Evolutionary conservation across 1,284 basidiomycete genomes (phyloP).

Genomic region (Boletus sp.): DNA sequence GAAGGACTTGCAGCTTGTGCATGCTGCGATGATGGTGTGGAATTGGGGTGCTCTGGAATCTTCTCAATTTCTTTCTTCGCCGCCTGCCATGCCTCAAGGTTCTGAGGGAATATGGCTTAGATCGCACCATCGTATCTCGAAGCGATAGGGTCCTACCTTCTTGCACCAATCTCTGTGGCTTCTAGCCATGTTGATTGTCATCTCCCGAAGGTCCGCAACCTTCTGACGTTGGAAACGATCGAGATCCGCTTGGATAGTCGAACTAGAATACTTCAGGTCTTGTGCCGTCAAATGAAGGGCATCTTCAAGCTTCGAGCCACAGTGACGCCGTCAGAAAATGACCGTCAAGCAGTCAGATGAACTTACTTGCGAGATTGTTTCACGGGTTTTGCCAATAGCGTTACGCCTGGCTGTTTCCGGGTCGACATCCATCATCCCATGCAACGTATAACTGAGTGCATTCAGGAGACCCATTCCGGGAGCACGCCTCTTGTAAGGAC

Average conservation of each 20-base stretch:
- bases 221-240: constrained; percentile 99
- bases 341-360: constrained; percentile 7
- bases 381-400: constrained; percentile 90
- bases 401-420: constrained; percentile 94
- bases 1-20: constrained; percentile 35
- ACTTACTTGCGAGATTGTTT: constrained; percentile 87
- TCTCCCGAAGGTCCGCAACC: constrained; percentile 91
- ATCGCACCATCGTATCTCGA: constrained; percentile 8
- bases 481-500: constrained; percentile 56
- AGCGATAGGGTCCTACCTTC: constrained; percentile 56
- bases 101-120: constrained; percentile 49
- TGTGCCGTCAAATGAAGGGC: constrained; percentile 86
- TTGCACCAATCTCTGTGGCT: constrained; percentile 95
- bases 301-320: constrained; percentile 74
- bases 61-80: constrained; percentile 88
- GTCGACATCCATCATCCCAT: constrained; percentile 98
- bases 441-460: constrained; percentile 92
- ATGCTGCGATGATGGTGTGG: constrained; percentile 43
- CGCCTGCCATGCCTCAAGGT: constrained; percentile 95
- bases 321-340: constrained; percentile 18
- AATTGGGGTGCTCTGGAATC: constrained; percentile 88
- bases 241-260: constrained; percentile 95
- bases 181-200: constrained; percentile 87
- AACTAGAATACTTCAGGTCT: constrained; percentile 94
- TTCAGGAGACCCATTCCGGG: constrained; percentile 88